These are phyloP conservation scores for Sphagnum magellanicum DNA, from an alignment of 228 moss, liverwort and hornwort species.

Conservation along the genomic window DNA sequence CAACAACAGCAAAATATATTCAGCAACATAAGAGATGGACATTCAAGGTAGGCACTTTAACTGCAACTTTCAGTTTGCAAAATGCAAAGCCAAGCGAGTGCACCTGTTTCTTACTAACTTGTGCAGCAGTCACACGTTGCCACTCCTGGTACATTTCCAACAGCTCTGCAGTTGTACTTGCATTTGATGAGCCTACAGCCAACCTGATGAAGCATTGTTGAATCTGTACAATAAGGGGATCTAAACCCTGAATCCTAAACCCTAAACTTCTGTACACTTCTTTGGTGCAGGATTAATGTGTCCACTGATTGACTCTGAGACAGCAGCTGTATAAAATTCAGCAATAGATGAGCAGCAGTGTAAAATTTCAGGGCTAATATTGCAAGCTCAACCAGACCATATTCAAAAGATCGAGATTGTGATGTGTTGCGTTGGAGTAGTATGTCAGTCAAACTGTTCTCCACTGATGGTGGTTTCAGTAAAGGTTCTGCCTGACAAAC, in stretches of 20 bases:
- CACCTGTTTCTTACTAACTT: slow-evolving; percentile 51
- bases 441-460: slow-evolving; percentile 66
- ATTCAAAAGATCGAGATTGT: slow-evolving; percentile 33
- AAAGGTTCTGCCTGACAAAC: slow-evolving; percentile 57
- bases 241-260: no score
- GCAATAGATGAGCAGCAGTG: no score
- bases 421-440: slow-evolving; percentile 51
- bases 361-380: background rate
- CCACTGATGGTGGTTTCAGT: slow-evolving; percentile 51
- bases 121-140: slow-evolving; percentile 43
- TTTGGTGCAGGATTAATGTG: no score
- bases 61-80: no score
- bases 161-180: slow-evolving; percentile 28
- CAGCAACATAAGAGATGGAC: no score
- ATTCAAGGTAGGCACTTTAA: no score
- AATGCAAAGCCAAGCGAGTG: background rate
- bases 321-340: no score
- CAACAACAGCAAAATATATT: no score
- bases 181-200: slow-evolving; percentile 33
- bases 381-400: slow-evolving; percentile 30
- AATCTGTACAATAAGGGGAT: no score
- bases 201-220: slow-evolving; percentile 9
- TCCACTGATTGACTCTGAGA: no score
- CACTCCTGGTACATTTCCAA: slow-evolving; percentile 45
- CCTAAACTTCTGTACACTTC: no score